Evolutionary conservation across 2,329 filamentous ascomycete genomes (phyloP).

Genomic region (Chrysoporthe austroafricana): DNA sequence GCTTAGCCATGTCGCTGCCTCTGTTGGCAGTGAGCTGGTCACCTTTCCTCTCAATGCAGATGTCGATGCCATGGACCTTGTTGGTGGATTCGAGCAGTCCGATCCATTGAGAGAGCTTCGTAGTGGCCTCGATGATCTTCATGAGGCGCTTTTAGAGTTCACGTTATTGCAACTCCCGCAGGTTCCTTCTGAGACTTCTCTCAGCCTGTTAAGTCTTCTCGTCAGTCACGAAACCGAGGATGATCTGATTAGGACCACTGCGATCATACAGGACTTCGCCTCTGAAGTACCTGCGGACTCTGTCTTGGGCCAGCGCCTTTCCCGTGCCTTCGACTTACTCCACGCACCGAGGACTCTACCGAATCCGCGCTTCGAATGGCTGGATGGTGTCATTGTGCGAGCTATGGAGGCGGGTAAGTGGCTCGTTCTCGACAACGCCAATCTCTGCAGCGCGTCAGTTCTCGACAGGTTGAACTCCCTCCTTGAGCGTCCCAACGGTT

Average conservation of each 20-base stretch:
- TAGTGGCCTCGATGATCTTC: constrained; percentile 52
- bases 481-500: constrained; percentile 81
- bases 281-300: constrained; percentile 48
- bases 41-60: constrained; percentile 92
- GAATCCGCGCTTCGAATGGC: constrained; percentile 90
- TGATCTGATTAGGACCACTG: constrained; percentile 43
- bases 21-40: constrained; percentile 74
- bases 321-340: constrained; percentile 54
- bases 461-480: constrained; percentile 93
- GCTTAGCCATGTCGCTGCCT: constrained; percentile 77
- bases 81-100: constrained; percentile 94
- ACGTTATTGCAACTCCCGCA: constrained; percentile 53
- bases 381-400: constrained; percentile 88
- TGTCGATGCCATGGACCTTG: constrained; percentile 94
- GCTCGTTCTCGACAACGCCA: constrained; percentile 96
- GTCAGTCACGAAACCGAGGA: constrained; percentile 46
- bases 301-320: constrained; percentile 51
- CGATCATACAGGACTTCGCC: constrained; percentile 45
- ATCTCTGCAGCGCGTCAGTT: constrained; percentile 93
- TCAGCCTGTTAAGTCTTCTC: constrained; percentile 57
- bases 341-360: constrained; percentile 61
- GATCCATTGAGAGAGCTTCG: constrained; percentile 78
- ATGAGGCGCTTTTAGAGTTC: constrained; percentile 49
- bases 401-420: constrained; percentile 85
- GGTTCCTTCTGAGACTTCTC: constrained; percentile 21